Evolutionary conservation across 148 eudicot genomes (phyloP), one percentile per base, ranked within the genome.

Genomic region (Rhododendron kiyosumense): DNA sequence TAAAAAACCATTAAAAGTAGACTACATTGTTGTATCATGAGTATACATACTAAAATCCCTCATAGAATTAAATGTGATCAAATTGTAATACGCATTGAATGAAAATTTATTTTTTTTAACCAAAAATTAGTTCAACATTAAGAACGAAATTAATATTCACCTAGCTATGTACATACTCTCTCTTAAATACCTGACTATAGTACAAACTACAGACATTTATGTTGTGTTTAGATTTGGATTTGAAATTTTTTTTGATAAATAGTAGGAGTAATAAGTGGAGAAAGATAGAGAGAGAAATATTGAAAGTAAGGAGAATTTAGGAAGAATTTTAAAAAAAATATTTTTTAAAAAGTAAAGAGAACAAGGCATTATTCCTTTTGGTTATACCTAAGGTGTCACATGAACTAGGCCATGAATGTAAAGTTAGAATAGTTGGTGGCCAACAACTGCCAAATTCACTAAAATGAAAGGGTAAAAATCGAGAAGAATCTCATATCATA

Each of bases 401-500:
- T 71, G 76, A 32, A 14, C 7, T 14, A 30, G 76, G 41, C 41
- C 76, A 67, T 51, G n/a, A 77, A 34, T 83, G 78, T 48, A 49
- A 78, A 73, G 52, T 43, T 41, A 65, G 32, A 57, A 34, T 34
- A 71, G 43, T 73, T 36, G 20, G 52, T 34, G 83, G 84, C 17
- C 51, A 48, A 7, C 20, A 32, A 34, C 73, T 61, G 48, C 34
- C 43, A 82, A 85, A 82, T 76, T 30, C 4, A n/a, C 28, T 13
- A 36, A 79, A 81, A 61, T 1, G 20, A 2, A 24, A 59, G 89
- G 88, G 36, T 51, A 84, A 45, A 67, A 41, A 81, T 48, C 78
- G 57, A 61, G 71, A 89, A 91, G 79, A 85, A 73, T 81, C 85
- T 86, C 83, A 69, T 86, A 86, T 78, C 28, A 71, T 85, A 90